Base-by-base conservation (phyloP, 2,329 filamentous ascomycete genomes). In the Aspergillus sp. region DNA sequence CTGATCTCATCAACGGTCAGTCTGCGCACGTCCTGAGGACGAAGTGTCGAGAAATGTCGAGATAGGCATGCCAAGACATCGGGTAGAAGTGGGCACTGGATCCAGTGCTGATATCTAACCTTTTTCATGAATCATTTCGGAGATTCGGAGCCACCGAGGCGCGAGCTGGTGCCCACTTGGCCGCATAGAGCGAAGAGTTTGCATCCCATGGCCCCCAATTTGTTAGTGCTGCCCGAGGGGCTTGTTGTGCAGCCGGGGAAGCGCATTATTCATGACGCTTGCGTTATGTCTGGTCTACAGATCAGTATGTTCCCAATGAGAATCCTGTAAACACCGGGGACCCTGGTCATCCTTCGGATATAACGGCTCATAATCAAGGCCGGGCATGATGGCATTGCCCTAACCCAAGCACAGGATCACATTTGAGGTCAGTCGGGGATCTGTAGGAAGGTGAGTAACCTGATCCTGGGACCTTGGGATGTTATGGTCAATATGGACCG, bases 11-110 rank as follows among this genome's bases (percentile, higher is more conserved):
- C 47, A 28, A 30, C 25, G n/a, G 25, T 28, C 28, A 23, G 21
- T 10, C 19, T 10, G 32, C 32, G 32, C 2, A 36, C 12, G 32
- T 15, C n/a, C 9, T 49, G 23, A 43, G 47, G n/a, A 19, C n/a
- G 23, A 30, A 50, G 23, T 17, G 23, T 28, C 8, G 13, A 50
- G 25, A 32, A 30, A 50, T 30, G 47, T 50, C 47, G 47, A 32
- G 47, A 50, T 50, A 50, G 30, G n/a, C 25, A 19, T 15, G 47
- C 47, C 47, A 50, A 30, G 47, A n/a, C 25, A 50, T 50, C 47
- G 47, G 47, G 25, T 50, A 32, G 25, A 30, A 50, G 47, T 50
- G 47, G 47, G 28, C 47, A 30, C 47, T 28, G 25, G 25, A 28
- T 25, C 47, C 47, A 32, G 30, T 50, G 7, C n/a, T 30, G 47